Percentiles rank a stretch among this genome's conserved stretches.
Conservation (phyloP, 768 basidiomycete species). For the Hericium coralloides region DNA sequence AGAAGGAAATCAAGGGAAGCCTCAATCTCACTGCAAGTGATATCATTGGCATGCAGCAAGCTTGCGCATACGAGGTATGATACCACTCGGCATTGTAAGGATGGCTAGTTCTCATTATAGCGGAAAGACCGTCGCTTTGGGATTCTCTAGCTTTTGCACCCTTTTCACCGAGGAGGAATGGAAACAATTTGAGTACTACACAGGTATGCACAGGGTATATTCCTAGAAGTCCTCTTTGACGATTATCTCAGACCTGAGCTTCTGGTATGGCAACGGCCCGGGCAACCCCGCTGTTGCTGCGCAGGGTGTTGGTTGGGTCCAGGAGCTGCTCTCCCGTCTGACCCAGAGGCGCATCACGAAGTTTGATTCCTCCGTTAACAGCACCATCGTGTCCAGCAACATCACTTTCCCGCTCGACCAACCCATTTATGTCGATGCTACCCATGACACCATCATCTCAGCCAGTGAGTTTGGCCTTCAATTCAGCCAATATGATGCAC, state of each 20-base stretch:
- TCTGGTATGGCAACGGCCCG: slow-evolving; percentile 32
- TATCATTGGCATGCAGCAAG: slow-evolving; percentile 26
- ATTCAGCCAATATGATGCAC: slow-evolving; percentile 8
- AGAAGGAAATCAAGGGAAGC: slow-evolving; percentile 21
- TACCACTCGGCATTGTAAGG: not conserved
- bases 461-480: slow-evolving; percentile 25
- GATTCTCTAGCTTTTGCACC: slow-evolving; percentile 39
- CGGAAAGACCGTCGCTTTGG: slow-evolving; percentile 36
- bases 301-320: slow-evolving; percentile 31
- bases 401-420: slow-evolving; percentile 27
- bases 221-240: not conserved
- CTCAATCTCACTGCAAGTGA: slow-evolving; percentile 22
- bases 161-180: slow-evolving; percentile 45
- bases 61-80: slow-evolving; percentile 31
- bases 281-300: slow-evolving; percentile 34
- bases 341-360: slow-evolving; percentile 26
- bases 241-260: slow-evolving; percentile 10
- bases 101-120: no score
- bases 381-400: slow-evolving; percentile 32
- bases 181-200: slow-evolving; percentile 38
- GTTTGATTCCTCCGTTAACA: slow-evolving; percentile 37
- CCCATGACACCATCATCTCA: slow-evolving; percentile 36
- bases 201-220: slow-evolving; percentile 15
- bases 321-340: slow-evolving; percentile 35
- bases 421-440: slow-evolving; percentile 36